Conservation (phyloP, 1,139 yeast species). For the Sugiyamaella novakii region DNA sequence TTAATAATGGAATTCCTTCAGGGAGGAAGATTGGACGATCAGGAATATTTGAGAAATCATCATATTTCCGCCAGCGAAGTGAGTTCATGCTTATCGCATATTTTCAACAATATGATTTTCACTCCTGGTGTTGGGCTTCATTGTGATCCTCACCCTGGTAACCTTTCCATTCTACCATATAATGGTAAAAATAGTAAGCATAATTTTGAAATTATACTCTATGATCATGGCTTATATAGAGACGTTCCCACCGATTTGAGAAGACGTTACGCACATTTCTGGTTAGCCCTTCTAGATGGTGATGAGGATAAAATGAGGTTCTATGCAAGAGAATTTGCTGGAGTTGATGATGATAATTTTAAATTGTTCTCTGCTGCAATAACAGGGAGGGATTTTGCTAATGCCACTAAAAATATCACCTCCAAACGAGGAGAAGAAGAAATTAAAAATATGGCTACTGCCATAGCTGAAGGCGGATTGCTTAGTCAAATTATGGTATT, state of each 20-base stretch:
- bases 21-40: conserved; percentile 83
- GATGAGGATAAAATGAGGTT: conserved; percentile 65
- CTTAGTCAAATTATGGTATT: conserved; percentile 78
- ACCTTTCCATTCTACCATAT: conserved; percentile 69
- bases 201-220: conserved; percentile 87
- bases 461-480: conserved; percentile 59
- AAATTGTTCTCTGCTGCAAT: conserved; percentile 88
- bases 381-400: conserved; percentile 79
- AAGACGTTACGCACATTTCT: conserved; percentile 82
- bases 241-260: conserved; percentile 77
- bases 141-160: conserved; percentile 99
- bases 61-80: conserved; percentile 76
- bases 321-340: conserved; percentile 79
- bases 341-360: conserved; percentile 77
- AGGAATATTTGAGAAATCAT: conserved; percentile 61
- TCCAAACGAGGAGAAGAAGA: conserved; percentile 59
- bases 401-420: conserved; percentile 66
- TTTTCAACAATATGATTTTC: conserved; percentile 93
- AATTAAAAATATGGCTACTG: conserved; percentile 63
- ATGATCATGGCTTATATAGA: conserved; percentile 94
- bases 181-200: conserved; percentile 47
- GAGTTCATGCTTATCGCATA: conserved; percentile 81
- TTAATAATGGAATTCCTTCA: conserved; percentile 83
- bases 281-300: conserved; percentile 83
- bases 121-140: conserved; percentile 90